phyloP scores from a whole-genome alignment of 2,329 filamentous ascomycete species.

The Pseudopithomyces chartarum region DNA sequence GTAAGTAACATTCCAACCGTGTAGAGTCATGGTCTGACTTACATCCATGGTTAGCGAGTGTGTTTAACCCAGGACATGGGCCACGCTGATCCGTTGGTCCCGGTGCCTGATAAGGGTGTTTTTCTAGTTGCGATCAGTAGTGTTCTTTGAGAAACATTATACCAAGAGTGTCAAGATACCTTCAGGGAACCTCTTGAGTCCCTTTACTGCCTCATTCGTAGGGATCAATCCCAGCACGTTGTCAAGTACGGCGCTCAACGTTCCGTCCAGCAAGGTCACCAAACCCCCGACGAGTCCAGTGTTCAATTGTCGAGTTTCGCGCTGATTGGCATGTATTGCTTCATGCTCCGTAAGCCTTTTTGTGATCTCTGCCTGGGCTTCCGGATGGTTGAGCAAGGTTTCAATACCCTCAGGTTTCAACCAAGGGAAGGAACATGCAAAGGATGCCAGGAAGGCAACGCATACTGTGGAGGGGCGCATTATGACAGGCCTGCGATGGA shows the following conservation, averaged over 20 bases:
- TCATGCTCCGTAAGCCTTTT: conserved; percentile 12
- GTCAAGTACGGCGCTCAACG: conserved; percentile 17
- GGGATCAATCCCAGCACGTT: conserved; percentile 20
- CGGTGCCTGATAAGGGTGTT: conserved; percentile 42
- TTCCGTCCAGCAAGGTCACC: conserved; percentile 11
- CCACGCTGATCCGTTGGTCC: conserved; percentile 47
- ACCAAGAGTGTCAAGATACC: conserved; percentile 8
- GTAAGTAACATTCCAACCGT: conserved; percentile 25
- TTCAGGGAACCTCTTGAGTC: conserved; percentile 24
- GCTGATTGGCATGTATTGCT: not conserved
- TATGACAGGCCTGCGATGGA: not conserved
- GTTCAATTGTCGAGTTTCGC: conserved; percentile 7
- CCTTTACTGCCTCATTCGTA: conserved; percentile 18
- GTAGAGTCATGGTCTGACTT: conserved; percentile 4
- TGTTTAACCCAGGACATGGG: conserved; percentile 47
- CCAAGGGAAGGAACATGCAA: conserved; percentile 21
- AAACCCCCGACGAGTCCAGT: conserved; percentile 16
- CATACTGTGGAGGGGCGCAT: conserved; percentile 15
- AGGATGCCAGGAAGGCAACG: conserved; percentile 9
- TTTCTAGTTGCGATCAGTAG: conserved; percentile 15
- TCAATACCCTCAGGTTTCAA: conserved; percentile 20
- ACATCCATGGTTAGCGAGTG: conserved; percentile 42
- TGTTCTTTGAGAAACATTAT: too few species aligned
- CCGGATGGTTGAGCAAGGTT: conserved; percentile 20
- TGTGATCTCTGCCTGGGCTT: conserved; percentile 17